A percentile compares a stretch with the other conserved stretches of the same genome.
These are phyloP conservation scores for Xenoacremonium recifei DNA, from an alignment of 2,329 filamentous ascomycete species.

Conservation along the genomic window DNA sequence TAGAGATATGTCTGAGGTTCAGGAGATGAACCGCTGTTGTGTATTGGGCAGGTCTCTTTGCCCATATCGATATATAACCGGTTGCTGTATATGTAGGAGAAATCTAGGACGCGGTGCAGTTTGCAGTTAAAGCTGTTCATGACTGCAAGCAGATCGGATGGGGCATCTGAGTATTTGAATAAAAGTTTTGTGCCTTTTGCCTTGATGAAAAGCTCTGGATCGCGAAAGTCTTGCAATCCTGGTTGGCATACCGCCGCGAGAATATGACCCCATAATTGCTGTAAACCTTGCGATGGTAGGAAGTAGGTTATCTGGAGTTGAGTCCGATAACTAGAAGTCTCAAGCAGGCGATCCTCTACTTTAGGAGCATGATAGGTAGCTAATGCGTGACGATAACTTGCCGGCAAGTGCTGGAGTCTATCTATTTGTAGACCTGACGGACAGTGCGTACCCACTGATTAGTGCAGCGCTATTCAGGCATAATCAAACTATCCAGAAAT, in stretches of 20 bases:
- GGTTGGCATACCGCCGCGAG: constrained; percentile 3
- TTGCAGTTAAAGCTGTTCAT: constrained; percentile 1
- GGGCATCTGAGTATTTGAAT: constrained; percentile 1
- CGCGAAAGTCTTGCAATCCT: constrained; percentile 3
- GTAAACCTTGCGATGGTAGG: constrained; percentile 5
- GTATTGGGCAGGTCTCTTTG: neutral
- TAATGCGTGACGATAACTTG: constrained; percentile 11
- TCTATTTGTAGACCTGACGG: constrained; percentile 5
- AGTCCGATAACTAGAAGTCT: constrained; percentile 6
- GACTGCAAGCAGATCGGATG: constrained; percentile 1
- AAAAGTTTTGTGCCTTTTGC: neutral
- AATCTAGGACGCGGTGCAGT: constrained; percentile 1
- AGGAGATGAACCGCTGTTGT: neutral
- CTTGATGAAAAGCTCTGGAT: constrained; percentile 3
- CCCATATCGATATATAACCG: constrained; percentile 3
- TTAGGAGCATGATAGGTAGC: constrained; percentile 8
- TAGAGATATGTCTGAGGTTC: constrained; percentile 7
- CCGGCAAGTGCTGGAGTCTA: constrained; percentile 7
- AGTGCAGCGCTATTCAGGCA: too few relatives aligned
- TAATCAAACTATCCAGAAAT: too few relatives aligned
- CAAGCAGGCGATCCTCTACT: constrained; percentile 1
- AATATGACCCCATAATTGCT: constrained; percentile 5
- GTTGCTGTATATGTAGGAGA: constrained; percentile 4
- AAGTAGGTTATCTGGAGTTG: constrained; percentile 9
- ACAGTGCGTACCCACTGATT: constrained; percentile 6